Evolutionary conservation across 306 rosid genomes (phyloP).

Genomic region (Begonia masoniana): DNA sequence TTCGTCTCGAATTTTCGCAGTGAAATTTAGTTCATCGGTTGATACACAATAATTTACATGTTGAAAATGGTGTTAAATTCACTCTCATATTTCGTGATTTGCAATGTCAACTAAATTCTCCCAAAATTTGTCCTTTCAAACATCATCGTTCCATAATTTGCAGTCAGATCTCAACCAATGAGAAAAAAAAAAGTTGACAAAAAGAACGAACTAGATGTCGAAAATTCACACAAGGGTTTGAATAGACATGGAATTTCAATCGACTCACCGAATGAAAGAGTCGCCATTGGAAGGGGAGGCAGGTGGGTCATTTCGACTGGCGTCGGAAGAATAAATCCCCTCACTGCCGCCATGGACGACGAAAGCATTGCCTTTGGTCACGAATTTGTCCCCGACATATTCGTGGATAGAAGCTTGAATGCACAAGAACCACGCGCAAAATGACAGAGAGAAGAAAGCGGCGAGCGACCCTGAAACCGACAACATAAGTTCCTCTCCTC

Average conservation of each 20-base stretch:
- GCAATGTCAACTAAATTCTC: too few species aligned
- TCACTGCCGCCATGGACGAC: constrained; percentile 95
- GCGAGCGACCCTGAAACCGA: constrained; percentile 9
- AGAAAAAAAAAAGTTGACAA: background rate
- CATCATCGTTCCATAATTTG: background rate
- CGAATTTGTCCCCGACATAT: constrained; percentile 46
- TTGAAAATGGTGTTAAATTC: too few species aligned
- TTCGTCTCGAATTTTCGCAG: too few species aligned
- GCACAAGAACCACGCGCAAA: constrained; percentile 15
- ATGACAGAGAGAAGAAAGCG: constrained; percentile 18
- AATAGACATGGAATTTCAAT: background rate
- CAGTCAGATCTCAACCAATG: background rate
- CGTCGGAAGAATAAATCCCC: constrained; percentile 71
- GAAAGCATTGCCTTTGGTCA: constrained; percentile 70
- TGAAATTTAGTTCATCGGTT: too few species aligned
- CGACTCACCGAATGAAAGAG: constrained; percentile 58
- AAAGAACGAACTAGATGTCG: background rate
- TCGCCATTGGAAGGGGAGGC: constrained; percentile 29
- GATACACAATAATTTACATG: too few species aligned
- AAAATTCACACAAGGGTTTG: too few species aligned
- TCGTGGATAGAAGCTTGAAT: constrained; percentile 73
- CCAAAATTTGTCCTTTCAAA: too few species aligned
- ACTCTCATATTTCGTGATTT: too few species aligned
- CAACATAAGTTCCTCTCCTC: constrained; percentile 20
- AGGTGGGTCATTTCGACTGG: constrained; percentile 17